Base-by-base conservation (phyloP, 2,329 filamentous ascomycete genomes). In the Periconia sp. region DNA sequence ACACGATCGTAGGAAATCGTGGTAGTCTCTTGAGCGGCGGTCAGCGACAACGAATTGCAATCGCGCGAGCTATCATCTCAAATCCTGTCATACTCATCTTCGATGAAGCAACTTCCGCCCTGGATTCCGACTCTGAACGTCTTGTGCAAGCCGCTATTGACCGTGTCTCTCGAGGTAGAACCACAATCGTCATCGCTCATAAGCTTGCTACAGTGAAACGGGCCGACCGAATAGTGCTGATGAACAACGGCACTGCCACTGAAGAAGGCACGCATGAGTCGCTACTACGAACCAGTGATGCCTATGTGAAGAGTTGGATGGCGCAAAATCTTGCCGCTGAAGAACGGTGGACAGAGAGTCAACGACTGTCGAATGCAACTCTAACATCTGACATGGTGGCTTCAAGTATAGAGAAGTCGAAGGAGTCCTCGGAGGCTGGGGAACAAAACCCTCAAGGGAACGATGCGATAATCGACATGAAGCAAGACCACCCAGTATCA, bases 11-110 rank as follows among this genome's bases (percentile, higher is more conserved):
- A 16, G 92, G 92, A 42, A 89, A 96, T 69, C 85, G 90, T 50
- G 92, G 92, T 5, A 94, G 95, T 66, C 75, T 95, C 40, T 79
- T 96, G 11, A 94, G 88, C 40, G 92, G 92, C 65, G 92, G 92
- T 24, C 92, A 96, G 72, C 95, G 95, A 70, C 92, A 96, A 72
- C 87, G 92, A 56, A 92, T 96, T 64, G 90, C 91, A 9, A 96
- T 96, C 70, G 90, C 91, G 7, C 80, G 90, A 61, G 90, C 90
- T 22, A 82, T 95, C 46, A 88, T 95, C 29, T 90, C 86, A 23
- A 87, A 95, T 58, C 91, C 91, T 1, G 92, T 90, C 73, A 83
- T 96, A 59, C 78, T 96, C 1, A 79, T 96, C 1, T 84, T 96
- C 8, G 92, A 96, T 54, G 92, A 96, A 70, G 92, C 92, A 6